Evolutionary conservation across 148 eudicot genomes (phyloP), one percentile per base, ranked within the genome.

Genomic region (Euryodendron excelsum): DNA sequence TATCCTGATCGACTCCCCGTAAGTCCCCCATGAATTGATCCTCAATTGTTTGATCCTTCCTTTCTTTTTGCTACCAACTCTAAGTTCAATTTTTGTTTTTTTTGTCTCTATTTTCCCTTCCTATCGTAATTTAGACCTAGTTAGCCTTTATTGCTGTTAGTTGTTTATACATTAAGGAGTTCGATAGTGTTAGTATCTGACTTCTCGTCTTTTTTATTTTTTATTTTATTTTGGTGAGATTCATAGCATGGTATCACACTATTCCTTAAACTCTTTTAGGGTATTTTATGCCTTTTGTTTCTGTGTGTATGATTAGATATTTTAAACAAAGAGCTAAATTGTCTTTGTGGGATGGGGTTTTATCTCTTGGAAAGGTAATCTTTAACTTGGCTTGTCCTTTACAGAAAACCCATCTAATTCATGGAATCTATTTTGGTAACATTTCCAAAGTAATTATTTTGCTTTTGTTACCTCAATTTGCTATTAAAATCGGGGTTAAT

Each of bases 1-100:
- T 94, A 90, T 72, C 94, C 96, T 64, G 94, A 92, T 69, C 92
- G 98, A 28, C 66, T 94, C 8, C 98, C 98, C 18, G 97, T 94
- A 76, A 73, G 85, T 78, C 27, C 20, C 39, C 69, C 37, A 33
- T 48, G 27, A 10, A 2, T 52, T 45, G 13, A 52, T 18, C 47
- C 4, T 73, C 37, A 15, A 12, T 15, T 63, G 25, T 21, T 34
- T 53, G 37, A 78, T 69, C 28, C 11, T 56, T 41, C 44, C 25
- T 68, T n/a, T 30, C 39, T 31, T 77, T 44, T 23, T 74, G n/a
- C 7, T 37, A 0, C 5, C 8, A 50, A 15, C 33, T 4, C 33
- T 44, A 33, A 0, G 25, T 27, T 31, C 11, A 10, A 1, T 30
- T 14, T 31, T 30, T 1, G 14, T 62, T 28, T 62, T 13, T n/a